phyloP scores from a whole-genome alignment of 768 basidiomycete species.

The Phylloporus sp. region DNA sequence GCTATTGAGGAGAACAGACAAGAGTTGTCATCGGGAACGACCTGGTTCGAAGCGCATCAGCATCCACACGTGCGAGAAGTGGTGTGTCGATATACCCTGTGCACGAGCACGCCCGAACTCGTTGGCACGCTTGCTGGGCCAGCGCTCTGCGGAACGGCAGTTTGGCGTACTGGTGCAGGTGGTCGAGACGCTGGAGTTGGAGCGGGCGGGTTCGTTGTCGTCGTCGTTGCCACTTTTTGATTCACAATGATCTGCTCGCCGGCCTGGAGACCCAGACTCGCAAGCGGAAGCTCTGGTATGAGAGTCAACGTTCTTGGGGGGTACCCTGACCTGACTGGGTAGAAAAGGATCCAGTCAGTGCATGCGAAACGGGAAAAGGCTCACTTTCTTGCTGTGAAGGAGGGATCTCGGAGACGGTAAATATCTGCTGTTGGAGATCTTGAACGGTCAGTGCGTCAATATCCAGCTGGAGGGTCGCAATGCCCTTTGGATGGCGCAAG shows the following conservation, averaged over 20 bases:
- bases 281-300: constrained; percentile 67
- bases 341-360: constrained; percentile 1
- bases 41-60: constrained; percentile 32
- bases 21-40: constrained; percentile 97
- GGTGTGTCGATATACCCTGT: constrained; percentile 49
- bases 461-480: constrained; percentile 69
- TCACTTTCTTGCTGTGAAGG: constrained; percentile 75
- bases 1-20: constrained; percentile 89
- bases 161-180: constrained; percentile 11
- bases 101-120: constrained; percentile 65
- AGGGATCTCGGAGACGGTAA: constrained; percentile 58
- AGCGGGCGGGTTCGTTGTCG: constrained; percentile 3
- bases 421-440: constrained; percentile 73
- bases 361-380: constrained; percentile 24
- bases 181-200: constrained; percentile 13
- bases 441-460: constrained; percentile 59
- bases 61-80: constrained; percentile 1
- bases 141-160: constrained; percentile 12
- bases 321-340: constrained; percentile 75
- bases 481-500: constrained; percentile 80
- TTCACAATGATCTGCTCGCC: constrained; percentile 89
- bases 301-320: constrained; percentile 72
- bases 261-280: constrained; percentile 66
- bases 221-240: constrained; percentile 27
- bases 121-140: constrained; percentile 57